Percentiles rank a stretch among this genome's conserved stretches.
These are phyloP conservation scores for Fusarium pseudoanthophilum DNA, from an alignment of 2,329 filamentous ascomycete genomes.

Conservation along the genomic window DNA sequence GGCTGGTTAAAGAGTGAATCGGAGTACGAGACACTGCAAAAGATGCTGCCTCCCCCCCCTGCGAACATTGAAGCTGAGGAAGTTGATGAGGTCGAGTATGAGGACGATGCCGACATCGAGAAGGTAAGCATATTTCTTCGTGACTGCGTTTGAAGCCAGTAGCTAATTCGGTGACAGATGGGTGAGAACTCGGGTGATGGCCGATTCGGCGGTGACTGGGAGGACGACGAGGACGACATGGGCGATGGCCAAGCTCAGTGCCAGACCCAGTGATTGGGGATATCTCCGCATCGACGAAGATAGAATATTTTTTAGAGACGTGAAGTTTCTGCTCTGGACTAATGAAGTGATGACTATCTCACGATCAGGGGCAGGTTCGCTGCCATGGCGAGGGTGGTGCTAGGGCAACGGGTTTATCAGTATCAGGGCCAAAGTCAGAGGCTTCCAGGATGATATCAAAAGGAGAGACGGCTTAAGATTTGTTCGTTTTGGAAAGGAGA, in stretches of 20 bases:
- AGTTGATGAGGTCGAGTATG: constrained; percentile 88
- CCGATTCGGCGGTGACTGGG: constrained; percentile 72
- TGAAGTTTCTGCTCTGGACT: constrained; percentile 25
- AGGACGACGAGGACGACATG: constrained; percentile 74
- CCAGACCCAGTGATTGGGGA: constrained; percentile 71
- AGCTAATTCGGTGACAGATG: constrained; percentile 61
- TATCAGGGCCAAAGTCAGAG: not conserved
- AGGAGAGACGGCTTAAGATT: constrained; percentile 1
- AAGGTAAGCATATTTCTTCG: constrained; percentile 62
- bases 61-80: constrained; percentile 75
- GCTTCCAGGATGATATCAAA: constrained; percentile 7
- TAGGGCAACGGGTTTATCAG: not conserved
- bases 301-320: constrained; percentile 20
- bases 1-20: constrained; percentile 82
- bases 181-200: constrained; percentile 77
- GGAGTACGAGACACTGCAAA: constrained; percentile 75
- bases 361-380: constrained; percentile 21
- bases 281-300: constrained; percentile 1
- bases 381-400: constrained; percentile 12
- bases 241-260: constrained; percentile 76
- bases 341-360: constrained; percentile 44
- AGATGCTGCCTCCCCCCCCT: constrained; percentile 76
- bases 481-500: constrained; percentile 17
- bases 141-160: not conserved
- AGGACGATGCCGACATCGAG: constrained; percentile 84